Base-by-base conservation (phyloP, 129 eudicot genomes). In the Tagetes patula region DNA sequence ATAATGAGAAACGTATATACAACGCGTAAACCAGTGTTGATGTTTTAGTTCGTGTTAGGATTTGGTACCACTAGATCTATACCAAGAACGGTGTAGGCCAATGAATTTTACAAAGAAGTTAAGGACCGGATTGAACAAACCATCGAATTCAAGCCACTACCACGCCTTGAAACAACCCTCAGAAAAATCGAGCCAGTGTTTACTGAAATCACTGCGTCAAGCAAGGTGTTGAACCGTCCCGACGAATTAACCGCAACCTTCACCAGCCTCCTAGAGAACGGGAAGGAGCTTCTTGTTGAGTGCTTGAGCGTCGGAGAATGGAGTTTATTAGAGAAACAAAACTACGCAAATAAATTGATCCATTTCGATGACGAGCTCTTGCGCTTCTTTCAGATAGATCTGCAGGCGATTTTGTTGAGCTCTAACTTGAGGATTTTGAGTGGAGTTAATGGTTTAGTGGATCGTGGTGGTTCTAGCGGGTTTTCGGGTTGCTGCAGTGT, bases 401-500 rank as follows among this genome's bases (percentile, higher is more conserved):
- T 50, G 54, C 71, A 34, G 68, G 52, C 14, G 1, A 31, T 9
- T 3, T 3, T 32, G 50, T 1, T 40, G 37, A 41, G 40, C 6
- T 0, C 33, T 58, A 45, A 4, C 13, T 20, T 50, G 70, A 61
- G 36, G 71, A 3, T 7, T 47, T 38, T 1, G 82, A 40, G 1
- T 12, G 3, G 11, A 48, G n/a, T 43, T 46, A 5, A 45, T 3
- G 36, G 3, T 45, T 42, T 41, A 68, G 30, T 9, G 10, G 69
- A 42, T 37, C 33, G 46, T 1, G 48, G 32, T 5, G 60, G 77
- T 13, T 64, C 53, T 3, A 42, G 65, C 8, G 71, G 71, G 10
- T 49, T 75, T 75, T 47, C 41, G 0, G 84, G 75, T n/a, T 71
- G 60, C 43, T 76, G 75, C 31, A 55, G 58, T 13, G 85, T 77